Percentiles rank a stretch among this genome's conserved stretches.
phyloP scores from a whole-genome alignment of 2,329 filamentous ascomycete genomes.

The Elsinoe ampelina region DNA sequence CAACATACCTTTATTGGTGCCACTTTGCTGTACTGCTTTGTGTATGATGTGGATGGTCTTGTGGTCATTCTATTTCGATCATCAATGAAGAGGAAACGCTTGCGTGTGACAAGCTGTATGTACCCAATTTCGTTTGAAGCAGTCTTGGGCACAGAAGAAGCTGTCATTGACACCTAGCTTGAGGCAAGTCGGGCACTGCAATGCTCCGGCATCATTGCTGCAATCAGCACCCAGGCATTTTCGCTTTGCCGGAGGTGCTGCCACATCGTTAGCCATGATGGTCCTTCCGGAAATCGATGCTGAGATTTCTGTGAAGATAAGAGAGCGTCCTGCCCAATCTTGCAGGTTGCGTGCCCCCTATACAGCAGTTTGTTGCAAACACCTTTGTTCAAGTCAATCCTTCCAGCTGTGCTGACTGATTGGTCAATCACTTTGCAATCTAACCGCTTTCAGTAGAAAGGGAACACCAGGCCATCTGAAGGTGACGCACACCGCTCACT shows the following conservation, averaged over 20 bases:
- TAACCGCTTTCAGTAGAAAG: not conserved
- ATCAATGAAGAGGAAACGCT: constrained; percentile 14
- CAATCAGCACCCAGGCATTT: constrained; percentile 71
- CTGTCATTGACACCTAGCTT: constrained; percentile 75
- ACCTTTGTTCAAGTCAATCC: not conserved
- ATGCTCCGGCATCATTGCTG: constrained; percentile 69
- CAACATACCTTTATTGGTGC: not conserved
- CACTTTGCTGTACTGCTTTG: constrained; percentile 12
- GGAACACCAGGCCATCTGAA: not conserved
- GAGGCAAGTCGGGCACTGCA: constrained; percentile 92
- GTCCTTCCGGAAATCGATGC: not conserved
- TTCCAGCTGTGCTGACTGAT: not conserved
- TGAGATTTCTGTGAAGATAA: not conserved
- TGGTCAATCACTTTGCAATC: not conserved
- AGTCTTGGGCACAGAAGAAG: constrained; percentile 96
- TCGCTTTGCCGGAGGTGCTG: not conserved
- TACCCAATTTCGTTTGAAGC: constrained; percentile 99
- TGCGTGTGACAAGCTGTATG: constrained; percentile 18
- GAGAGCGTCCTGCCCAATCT: not conserved
- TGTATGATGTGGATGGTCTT: constrained; percentile 10
- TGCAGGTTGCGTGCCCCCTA: not conserved
- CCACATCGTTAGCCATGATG: not conserved
- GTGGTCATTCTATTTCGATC: constrained; percentile 2
- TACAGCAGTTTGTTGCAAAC: not conserved
- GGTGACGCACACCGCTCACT: not conserved